Conservation (phyloP, 805 yeast species). For the Schwanniomyces polymorphus region DNA sequence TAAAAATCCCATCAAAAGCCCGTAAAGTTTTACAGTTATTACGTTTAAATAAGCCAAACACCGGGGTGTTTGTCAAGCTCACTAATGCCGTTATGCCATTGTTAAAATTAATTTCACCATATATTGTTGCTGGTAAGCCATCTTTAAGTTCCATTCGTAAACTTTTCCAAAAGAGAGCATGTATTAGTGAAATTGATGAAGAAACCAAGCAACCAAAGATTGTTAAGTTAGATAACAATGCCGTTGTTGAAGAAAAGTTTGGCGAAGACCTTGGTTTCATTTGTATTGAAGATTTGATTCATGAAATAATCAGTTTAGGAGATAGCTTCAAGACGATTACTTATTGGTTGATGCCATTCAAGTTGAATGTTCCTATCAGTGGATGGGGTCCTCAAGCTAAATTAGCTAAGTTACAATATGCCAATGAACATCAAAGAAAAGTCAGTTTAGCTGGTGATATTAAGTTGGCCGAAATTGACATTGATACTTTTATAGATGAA, state of each 20-base stretch:
- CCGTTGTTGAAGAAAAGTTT: conserved; percentile 68
- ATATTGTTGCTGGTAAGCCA: conserved; percentile 72
- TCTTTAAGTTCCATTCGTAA: conserved; percentile 71
- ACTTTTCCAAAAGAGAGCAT: conserved; percentile 75
- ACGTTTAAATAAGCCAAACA: conserved; percentile 58
- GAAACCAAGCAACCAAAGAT: conserved; percentile 23
- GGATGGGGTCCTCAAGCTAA: conserved; percentile 77
- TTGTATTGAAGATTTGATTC: conserved; percentile 79
- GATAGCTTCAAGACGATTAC: conserved; percentile 61
- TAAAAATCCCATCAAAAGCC: conserved; percentile 66
- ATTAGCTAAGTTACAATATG: conserved; percentile 60
- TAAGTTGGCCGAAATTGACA: conserved; percentile 68
- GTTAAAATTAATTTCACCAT: conserved; percentile 68
- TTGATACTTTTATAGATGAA: conserved; percentile 64
- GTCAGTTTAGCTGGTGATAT: conserved; percentile 64
- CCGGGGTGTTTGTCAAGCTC: conserved; percentile 71
- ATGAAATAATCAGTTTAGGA: conserved; percentile 64
- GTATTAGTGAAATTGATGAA: conserved; percentile 42
- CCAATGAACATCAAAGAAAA: conserved; percentile 48
- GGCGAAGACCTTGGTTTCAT: conserved; percentile 61
- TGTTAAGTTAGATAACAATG: conserved; percentile 68
- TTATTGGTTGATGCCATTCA: conserved; percentile 69
- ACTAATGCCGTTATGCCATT: conserved; percentile 61
- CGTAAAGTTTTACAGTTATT: conserved; percentile 57
- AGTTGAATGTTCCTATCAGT: conserved; percentile 63